Conservation (phyloP, 176 grass and related monocot genomes). For the Themeda triandra region DNA sequence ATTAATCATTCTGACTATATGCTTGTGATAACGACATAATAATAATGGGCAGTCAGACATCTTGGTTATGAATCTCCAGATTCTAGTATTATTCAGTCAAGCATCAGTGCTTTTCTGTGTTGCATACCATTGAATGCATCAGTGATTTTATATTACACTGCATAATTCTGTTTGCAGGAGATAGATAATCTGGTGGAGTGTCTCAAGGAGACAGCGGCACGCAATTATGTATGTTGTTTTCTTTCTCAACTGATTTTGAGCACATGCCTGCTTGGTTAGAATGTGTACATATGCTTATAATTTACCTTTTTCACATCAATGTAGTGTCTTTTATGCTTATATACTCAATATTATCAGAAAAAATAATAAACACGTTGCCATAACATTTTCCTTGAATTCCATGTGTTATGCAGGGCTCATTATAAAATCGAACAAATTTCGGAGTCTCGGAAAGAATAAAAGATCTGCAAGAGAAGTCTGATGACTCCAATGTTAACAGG, state of each 20-base stretch:
- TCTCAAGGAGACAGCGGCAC: constrained; percentile 55
- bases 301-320: constrained; percentile 6
- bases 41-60: background rate
- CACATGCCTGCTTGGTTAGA: background rate
- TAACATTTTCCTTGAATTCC: constrained; percentile 15
- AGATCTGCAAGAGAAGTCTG: constrained; percentile 45
- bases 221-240: constrained; percentile 42
- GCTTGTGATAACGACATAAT: no score
- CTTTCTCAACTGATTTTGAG: background rate
- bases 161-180: constrained; percentile 51
- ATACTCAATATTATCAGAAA: background rate
- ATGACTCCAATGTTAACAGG: constrained; percentile 63
- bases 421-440: constrained; percentile 52
- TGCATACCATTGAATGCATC: constrained; percentile 8
- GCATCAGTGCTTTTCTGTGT: background rate
- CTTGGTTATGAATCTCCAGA: constrained; percentile 6
- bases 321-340: background rate
- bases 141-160: constrained; percentile 30
- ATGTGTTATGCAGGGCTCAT: background rate
- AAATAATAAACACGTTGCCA: no score
- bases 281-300: background rate
- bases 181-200: constrained; percentile 64
- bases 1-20: background rate
- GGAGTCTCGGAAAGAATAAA: constrained; percentile 44
- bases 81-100: background rate